Evolutionary conservation across 805 yeast species (phyloP).

Genomic region (Candida nitratophila): DNA sequence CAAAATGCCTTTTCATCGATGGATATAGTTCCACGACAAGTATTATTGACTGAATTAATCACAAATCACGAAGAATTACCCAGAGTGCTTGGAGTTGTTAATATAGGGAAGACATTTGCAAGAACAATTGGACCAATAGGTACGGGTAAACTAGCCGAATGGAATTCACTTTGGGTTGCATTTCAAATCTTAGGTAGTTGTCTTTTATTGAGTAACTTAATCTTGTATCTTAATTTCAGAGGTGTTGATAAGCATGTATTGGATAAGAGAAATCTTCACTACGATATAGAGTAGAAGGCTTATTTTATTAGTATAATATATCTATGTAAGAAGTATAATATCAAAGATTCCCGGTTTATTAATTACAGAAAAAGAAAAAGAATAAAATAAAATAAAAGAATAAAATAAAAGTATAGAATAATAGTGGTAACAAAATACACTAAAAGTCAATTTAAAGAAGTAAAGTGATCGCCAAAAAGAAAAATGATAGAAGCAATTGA

Average conservation of each 20-base stretch:
- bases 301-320: neutral
- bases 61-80: slow-evolving; percentile 56
- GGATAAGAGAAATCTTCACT: slow-evolving; percentile 10
- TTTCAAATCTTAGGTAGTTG: slow-evolving; percentile 46
- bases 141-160: slow-evolving; percentile 66
- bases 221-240: slow-evolving; percentile 36
- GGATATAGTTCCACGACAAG: slow-evolving; percentile 92
- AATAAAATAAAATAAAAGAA: neutral
- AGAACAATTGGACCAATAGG: slow-evolving; percentile 75
- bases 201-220: slow-evolving; percentile 40
- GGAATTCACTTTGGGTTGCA: slow-evolving; percentile 38
- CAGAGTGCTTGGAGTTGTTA: slow-evolving; percentile 76
- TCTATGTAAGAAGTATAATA: too few species aligned
- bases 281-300: slow-evolving; percentile 10
- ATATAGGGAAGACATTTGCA: slow-evolving; percentile 80
- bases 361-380: neutral
- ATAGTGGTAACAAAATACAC: neutral
- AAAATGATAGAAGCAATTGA: neutral
- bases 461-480: neutral
- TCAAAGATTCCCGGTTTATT: too few species aligned
- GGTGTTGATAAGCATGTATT: slow-evolving; percentile 28
- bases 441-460: too few species aligned
- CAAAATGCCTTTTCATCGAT: slow-evolving; percentile 65
- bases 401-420: neutral
- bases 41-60: slow-evolving; percentile 63